Base-by-base conservation (phyloP, 2,329 filamentous ascomycete genomes). In the Aureobasidium sp. region DNA sequence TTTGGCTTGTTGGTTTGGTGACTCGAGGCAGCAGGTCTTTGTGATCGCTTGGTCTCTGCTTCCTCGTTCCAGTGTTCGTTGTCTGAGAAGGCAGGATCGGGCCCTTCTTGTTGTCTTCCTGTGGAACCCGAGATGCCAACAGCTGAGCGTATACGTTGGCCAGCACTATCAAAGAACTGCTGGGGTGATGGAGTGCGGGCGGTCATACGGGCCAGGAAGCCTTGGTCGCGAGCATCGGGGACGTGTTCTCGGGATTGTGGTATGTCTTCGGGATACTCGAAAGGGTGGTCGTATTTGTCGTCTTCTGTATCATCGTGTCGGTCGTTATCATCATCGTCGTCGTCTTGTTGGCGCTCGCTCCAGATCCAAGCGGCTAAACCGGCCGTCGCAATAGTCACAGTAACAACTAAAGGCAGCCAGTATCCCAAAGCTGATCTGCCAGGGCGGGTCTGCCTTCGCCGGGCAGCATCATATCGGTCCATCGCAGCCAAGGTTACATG, bases 41-140 rank as follows among this genome's bases (percentile, higher is more conserved):
- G 74, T 57, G 73, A 75, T 62, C 75, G 76, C 67, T 88, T 85
- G 53, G 88, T 82, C 68, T 90, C 87, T 26, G 88, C 90, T 76
- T 97, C 92, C 74, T 97, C 92, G 15, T 88, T 92, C 93, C 93
- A 97, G 59, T 90, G 86, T 72, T 90, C 89, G 75, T 94, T 90
- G 73, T 97, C 93, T 66, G 72, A 75, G 61, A 75, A 76, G 10
- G 71, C 71, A 24, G 67, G 66, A 26, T 73, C 70, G 9, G 65
- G 44, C 17, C 70, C 68, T 13, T 69, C 67, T 27, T 64, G 37
- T 36, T 64, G 63, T 29, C 15, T n/a, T 10, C 9, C 8, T 32
- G 12, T 63, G n/a, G 39, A 90, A 67, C 95, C 94, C 17, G 89
- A 87, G 67, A 97, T 79, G 46, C 91, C 91, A 65, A 96, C 85